Conservation (phyloP, 2,329 filamentous ascomycete species). For the Ophiocordyceps unilateralis region DNA sequence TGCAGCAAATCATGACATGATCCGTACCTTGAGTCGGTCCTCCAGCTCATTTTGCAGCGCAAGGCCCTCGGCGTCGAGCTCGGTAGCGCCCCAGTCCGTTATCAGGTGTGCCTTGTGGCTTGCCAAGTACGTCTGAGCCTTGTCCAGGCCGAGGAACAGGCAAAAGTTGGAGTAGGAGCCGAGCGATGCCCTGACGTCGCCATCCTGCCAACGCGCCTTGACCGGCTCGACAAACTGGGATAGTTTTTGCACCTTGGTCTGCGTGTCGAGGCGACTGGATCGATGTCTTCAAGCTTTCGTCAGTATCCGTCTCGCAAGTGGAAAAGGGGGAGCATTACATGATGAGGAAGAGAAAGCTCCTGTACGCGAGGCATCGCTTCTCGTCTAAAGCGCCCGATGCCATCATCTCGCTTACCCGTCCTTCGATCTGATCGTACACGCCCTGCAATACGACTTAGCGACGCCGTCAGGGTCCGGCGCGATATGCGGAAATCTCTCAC, state of each 20-base stretch:
- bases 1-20: neutral
- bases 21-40: constrained; percentile 47
- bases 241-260: constrained; percentile 54
- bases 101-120: constrained; percentile 56
- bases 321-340: constrained; percentile 30
- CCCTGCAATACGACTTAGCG: constrained; percentile 27
- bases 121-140: constrained; percentile 64
- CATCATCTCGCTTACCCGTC: constrained; percentile 66
- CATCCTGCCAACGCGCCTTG: constrained; percentile 60
- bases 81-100: constrained; percentile 64
- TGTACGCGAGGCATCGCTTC: constrained; percentile 70
- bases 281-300: constrained; percentile 45
- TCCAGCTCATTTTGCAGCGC: constrained; percentile 65
- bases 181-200: constrained; percentile 50
- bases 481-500: constrained; percentile 21
- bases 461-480: neutral
- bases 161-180: constrained; percentile 66
- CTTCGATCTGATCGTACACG: constrained; percentile 76
- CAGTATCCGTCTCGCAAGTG: neutral
- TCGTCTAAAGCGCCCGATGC: constrained; percentile 58
- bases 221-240: constrained; percentile 69
- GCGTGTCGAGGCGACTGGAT: constrained; percentile 53
- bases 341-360: constrained; percentile 85
- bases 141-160: constrained; percentile 58
- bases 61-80: constrained; percentile 64